Evolutionary conservation across 2,329 filamentous ascomycete species (phyloP), one percentile per base, ranked within the genome.

Genomic region (Cercospora sp.): DNA sequence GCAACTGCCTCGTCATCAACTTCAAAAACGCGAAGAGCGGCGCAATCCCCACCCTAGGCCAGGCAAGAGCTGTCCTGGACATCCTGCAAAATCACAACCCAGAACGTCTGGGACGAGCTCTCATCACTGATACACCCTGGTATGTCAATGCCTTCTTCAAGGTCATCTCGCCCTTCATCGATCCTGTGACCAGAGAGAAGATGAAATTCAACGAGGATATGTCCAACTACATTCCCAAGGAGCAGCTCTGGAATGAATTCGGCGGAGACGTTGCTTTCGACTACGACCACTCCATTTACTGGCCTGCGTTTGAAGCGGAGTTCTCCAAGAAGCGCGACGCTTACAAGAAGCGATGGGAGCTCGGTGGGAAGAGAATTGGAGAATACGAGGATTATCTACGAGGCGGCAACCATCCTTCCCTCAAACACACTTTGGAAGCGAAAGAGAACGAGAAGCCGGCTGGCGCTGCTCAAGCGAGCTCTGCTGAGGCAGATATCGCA

Each of bases 171-270:
- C 93, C 94, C 45, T 97, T 99, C 81, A 97, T 99, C 81, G 95
- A 99, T 80, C 95, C 95, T 7, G 83, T 94, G 75, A 99, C 95
- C 9, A 89, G 91, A 67, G 89, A 95, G 77, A 99, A 99, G 85
- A 89, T 99, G 83, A 96, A 95, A 83, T 97, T 97, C 86, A 97
- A 98, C 83, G 93, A 97, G 79, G 91, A 96, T 77, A 89, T 97
- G 83, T 86, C 86, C 73, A 84, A 91, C 73, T 93, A 93, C 78
- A 90, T 99, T 20, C 93, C 93, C 5, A 81, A 89, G 7, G 85
- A 90, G 75, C 94, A 98, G 79, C 87, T 99, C 63, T 91, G 93
- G 89, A 90, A 89, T 75, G 85, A 89, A 66, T 89, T 91, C 75
- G 89, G 90, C 59, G 94, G 95, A 67, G 87, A 92, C 60, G 87